Base-by-base conservation (phyloP, 2,329 filamentous ascomycete species). In the Ambrosiella beaveri region DNA sequence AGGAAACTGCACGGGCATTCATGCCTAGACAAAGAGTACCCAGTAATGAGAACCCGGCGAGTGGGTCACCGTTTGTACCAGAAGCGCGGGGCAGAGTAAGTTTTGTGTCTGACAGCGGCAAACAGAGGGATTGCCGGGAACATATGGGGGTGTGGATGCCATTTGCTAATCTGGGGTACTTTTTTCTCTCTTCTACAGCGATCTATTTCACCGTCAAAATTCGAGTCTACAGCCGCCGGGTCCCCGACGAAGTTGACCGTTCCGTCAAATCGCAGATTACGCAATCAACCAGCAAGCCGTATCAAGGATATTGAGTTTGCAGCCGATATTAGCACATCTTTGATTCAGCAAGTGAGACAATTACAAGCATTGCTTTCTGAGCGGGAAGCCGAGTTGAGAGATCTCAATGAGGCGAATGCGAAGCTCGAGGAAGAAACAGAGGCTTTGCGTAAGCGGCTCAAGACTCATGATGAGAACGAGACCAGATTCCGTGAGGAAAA, bases 401-500 rank as follows among this genome's bases (percentile, higher is more conserved):
- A 82, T 15, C 40, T 51, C 15, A 52, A 57, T 1, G 75, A 83
- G 62, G 85, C 85, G 64, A 69, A 81, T 56, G 88, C 94, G 62
- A 87, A 85, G 65, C 75, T 97, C 40, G 90, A 97, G 68, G 78
- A 87, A 39, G 90, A 96, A 63, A 79, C 83, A 0, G 86, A 95
- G 67, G 81, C 79, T 2, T 80, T 94, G 62, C 79, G 85, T 57
- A 87, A 94, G 68, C 82, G 89, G 39, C 74, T 97, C 63, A 85
- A 87, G 66, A 79, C 80, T 6, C 75, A 96, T 45, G 90, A 96
- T 64, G 93, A 98, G 70, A 95, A 86, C 67, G 93, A 98, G 69
- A 86, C 94, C 65, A 84, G 88, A 56, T 95, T 95, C 73, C 97
- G 96, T 71, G 93, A 98, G 66, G 93, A 97, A 70, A 98, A 97